Evolutionary conservation across 768 basidiomycete species (phyloP), one percentile per base, ranked within the genome.

Genomic region (Hygrocybe coccinea): DNA sequence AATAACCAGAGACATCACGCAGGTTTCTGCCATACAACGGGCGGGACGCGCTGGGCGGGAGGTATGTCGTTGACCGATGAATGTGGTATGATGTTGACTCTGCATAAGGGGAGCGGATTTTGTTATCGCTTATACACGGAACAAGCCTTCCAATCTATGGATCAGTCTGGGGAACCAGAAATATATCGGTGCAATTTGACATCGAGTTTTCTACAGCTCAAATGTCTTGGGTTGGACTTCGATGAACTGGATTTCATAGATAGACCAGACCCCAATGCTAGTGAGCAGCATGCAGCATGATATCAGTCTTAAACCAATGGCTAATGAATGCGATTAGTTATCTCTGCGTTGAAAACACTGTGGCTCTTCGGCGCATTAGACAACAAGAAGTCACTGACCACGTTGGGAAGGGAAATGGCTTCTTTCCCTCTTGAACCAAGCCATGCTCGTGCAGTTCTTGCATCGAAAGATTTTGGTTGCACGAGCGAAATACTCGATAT

Each of bases 31-130:
- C 6, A 84, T 85, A 79, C 90, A 99, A 69, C 79, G 97, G n/a
- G 82, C 93, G 2, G 97, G 97, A 67, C 91, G 97, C 55, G 97
- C 95, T 0, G 97, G 97, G 59, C 91, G 97, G 55, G 93, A 97
- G 71, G 89, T 89, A 64, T 43, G 72, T 65, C 19, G 7, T 24
- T 11, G 46, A 39, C 15, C 48, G 7, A 2, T 3, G 11, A 12
- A 33, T 34, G 10, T 7, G 8, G 34, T 35, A 6, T 9, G 21
- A 2, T 43, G 10, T 22, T 29, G 46, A 21, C 35, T 54, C 38
- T 15, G 47, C 22, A 24, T 19, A 19, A 91, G 88, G 86, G 90
- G 3, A 73, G 77, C 33, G 97, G 97, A 7, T 76, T 80, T 46
- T 99, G 97, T 70, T 99, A 90, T 72, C 83, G 97, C 21, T 74